These are phyloP conservation scores for Saussurea involucrata DNA, from an alignment of 129 eudicot species.

Conservation along the genomic window DNA sequence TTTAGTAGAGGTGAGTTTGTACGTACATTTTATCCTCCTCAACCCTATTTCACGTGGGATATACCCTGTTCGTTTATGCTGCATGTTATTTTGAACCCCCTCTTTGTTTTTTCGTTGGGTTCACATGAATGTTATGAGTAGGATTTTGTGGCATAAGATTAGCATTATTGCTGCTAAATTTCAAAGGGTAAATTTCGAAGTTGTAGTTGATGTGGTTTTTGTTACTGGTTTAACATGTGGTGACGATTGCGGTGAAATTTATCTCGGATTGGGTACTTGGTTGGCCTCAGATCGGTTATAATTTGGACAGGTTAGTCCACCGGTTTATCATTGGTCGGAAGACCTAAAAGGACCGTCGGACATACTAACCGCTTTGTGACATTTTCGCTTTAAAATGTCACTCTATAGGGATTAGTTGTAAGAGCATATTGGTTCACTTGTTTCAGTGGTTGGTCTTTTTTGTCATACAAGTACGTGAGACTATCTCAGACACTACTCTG, in stretches of 20 bases:
- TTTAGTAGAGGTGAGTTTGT: neutral
- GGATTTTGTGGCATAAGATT: neutral
- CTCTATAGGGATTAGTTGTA: neutral
- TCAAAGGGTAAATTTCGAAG: neutral
- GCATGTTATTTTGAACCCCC: neutral
- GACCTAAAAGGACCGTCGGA: neutral
- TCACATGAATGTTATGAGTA: conserved; percentile 9
- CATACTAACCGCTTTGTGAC: neutral
- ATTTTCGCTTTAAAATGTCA: neutral
- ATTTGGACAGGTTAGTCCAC: neutral
- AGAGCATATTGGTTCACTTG: neutral
- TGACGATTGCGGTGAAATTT: neutral
- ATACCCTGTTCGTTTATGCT: neutral
- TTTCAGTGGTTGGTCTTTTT: neutral
- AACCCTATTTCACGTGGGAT: neutral
- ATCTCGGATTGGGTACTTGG: neutral
- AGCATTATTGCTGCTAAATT: neutral
- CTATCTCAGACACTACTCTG: neutral
- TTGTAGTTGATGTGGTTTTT: conserved; percentile 1
- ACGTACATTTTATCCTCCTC: neutral
- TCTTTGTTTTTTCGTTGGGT: conserved; percentile 3
- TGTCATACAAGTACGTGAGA: neutral
- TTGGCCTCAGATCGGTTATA: neutral
- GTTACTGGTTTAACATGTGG: neutral
- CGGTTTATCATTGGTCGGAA: no score